Base-by-base conservation (phyloP, 768 basidiomycete species). In the Russula vinacea region DNA sequence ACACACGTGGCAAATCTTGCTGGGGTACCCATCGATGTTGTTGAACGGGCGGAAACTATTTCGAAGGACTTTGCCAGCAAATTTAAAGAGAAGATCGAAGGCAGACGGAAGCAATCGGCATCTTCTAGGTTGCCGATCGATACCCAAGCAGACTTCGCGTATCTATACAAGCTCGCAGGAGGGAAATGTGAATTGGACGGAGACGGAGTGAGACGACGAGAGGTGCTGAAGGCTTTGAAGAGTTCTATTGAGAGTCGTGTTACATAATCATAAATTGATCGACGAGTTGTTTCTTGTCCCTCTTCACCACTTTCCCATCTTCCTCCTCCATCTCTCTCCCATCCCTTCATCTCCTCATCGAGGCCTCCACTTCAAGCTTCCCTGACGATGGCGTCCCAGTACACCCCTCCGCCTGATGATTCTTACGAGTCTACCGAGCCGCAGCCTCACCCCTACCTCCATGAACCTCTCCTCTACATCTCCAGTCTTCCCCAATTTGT, bases 1-100 rank as follows among this genome's bases (percentile, higher is more conserved):
- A 94, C 94, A 1, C 94, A 96, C 71, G 96, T 98, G 49, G 97
- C 97, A 33, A 90, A 88, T 69, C 82, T 99, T 51, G 97, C 96
- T 4, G 97, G 96, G 6, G 93, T 98, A 0, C 94, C 94, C 1
- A 72, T 81, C 16, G 80, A 83, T 9, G 91, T 99, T 17, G 93
- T 99, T 45, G 81, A 89, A 64, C 85, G 97, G 4, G 97, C 97
- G 5, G 93, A 94, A 68, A 74, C 83, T 29, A 84, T 98, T 53
- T 97, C 95, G 16, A 84, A 84, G 58, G 87, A 91, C 70, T 95
- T 95, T 72, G 91, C 93, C 1, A 78, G 84, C 68, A 85, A 94
- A 70, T 98, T 98, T 80, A 89, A 88, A 70, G 88, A 87, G 69
- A 84, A 86, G 67, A 76, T 92, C 58, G 83, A 90, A 70, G 79